phyloP scores from a whole-genome alignment of 2,329 filamentous ascomycete genomes.

The Microsporum audouinii region DNA sequence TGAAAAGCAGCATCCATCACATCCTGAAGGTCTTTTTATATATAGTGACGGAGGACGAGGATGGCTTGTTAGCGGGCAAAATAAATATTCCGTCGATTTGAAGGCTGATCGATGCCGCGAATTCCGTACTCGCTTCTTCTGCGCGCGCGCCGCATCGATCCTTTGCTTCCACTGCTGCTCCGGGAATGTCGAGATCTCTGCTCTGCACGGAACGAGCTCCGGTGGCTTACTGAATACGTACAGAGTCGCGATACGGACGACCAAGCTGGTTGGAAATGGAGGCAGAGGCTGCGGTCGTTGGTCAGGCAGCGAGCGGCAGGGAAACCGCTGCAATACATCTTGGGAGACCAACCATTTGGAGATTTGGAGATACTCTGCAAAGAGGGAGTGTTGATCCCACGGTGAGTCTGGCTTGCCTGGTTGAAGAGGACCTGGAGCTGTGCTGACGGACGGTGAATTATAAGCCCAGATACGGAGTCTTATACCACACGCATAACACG shows the following conservation, averaged over 20 bases:
- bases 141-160: conserved; percentile 25
- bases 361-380: conserved; percentile 64
- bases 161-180: conserved; percentile 33
- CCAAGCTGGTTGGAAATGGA: background rate
- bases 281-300: conserved; percentile 13
- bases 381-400: conserved; percentile 73
- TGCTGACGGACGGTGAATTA: background rate
- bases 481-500: conserved; percentile 49
- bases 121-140: conserved; percentile 28
- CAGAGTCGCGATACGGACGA: conserved; percentile 5
- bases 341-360: conserved; percentile 83
- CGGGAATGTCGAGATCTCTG: conserved; percentile 34
- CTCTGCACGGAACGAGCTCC: conserved; percentile 37
- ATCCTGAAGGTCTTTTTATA: too few species aligned
- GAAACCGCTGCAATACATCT: conserved; percentile 75
- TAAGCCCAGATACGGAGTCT: conserved; percentile 57
- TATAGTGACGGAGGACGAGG: background rate
- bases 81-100: background rate
- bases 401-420: conserved; percentile 28
- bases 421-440: background rate
- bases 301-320: conserved; percentile 44
- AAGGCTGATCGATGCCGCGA: conserved; percentile 30
- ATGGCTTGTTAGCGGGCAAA: background rate
- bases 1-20: too few species aligned
- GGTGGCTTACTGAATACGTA: conserved; percentile 36